phyloP scores from a whole-genome alignment of 1,284 basidiomycete species.

The Violaceomyces palustris region DNA sequence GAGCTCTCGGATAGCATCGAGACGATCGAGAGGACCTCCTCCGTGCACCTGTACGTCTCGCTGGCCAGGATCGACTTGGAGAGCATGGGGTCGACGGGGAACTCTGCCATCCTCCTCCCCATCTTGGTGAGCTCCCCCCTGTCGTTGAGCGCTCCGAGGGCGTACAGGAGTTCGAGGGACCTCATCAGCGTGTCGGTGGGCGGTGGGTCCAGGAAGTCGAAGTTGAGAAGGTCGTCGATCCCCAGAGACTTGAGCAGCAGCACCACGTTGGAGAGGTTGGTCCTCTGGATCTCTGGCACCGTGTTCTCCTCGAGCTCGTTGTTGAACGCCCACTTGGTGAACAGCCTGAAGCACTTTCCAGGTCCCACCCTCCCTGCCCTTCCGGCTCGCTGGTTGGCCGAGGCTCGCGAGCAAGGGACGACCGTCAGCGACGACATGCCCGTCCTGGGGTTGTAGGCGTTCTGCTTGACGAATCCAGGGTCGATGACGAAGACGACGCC shows the following conservation, averaged over 20 bases:
- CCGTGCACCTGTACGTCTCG: slow-evolving; percentile 89
- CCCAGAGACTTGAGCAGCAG: slow-evolving; percentile 63
- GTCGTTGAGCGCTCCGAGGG: slow-evolving; percentile 91
- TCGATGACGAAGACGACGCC: slow-evolving; percentile 53
- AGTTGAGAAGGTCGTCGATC: slow-evolving; percentile 63
- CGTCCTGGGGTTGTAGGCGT: slow-evolving; percentile 51
- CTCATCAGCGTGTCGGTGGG: slow-evolving; percentile 97
- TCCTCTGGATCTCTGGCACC: slow-evolving; percentile 61
- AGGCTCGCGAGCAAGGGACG: slow-evolving; percentile 76
- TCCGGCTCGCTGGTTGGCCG: slow-evolving; percentile 92
- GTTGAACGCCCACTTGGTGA: slow-evolving; percentile 64
- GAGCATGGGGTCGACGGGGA: slow-evolving; percentile 96
- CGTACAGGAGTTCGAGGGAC: slow-evolving; percentile 87
- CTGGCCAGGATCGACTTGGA: slow-evolving; percentile 93
- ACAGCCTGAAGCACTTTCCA: slow-evolving; percentile 88
- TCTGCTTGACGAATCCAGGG: slow-evolving; percentile 52
- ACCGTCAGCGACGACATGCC: slow-evolving; percentile 51
- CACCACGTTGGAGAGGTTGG: slow-evolving; percentile 59
- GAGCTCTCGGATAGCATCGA: slow-evolving; percentile 94
- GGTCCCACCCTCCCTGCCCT: slow-evolving; percentile 95
- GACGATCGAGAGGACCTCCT: slow-evolving; percentile 94
- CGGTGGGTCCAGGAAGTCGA: slow-evolving; percentile 64
- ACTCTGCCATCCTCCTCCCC: slow-evolving; percentile 95
- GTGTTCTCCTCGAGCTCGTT: slow-evolving; percentile 64
- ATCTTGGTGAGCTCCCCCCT: slow-evolving; percentile 92